Percentiles rank a stretch among this genome's conserved stretches.
These are phyloP conservation scores for Hypoxylon sp. DNA, from an alignment of 2,329 filamentous ascomycete genomes.

Conservation along the genomic window DNA sequence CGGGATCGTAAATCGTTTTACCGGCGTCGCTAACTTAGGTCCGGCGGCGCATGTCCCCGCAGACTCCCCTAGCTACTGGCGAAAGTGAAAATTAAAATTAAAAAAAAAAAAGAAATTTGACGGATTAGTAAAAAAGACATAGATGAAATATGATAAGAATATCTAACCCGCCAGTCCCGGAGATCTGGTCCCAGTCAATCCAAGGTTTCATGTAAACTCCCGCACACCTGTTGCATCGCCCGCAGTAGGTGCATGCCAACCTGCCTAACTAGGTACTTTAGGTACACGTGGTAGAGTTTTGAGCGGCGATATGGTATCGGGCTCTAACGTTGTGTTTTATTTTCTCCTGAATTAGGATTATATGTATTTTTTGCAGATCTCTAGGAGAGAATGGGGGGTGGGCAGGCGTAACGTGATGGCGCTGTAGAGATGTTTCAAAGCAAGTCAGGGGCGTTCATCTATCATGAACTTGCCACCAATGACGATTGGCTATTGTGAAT, in stretches of 20 bases:
- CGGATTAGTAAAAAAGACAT: slow-evolving; percentile 4
- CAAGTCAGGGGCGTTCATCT: background rate
- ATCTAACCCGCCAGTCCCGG: slow-evolving; percentile 21
- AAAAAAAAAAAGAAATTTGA: background rate
- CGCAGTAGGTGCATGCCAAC: slow-evolving; percentile 5
- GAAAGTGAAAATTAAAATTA: background rate
- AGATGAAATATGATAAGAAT: slow-evolving; percentile 1
- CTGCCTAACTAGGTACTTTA: background rate
- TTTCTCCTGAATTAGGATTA: background rate
- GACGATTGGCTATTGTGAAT: no score
- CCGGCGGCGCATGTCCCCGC: slow-evolving; percentile 38
- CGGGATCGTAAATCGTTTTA: slow-evolving; percentile 34
- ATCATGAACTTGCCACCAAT: background rate
- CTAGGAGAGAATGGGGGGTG: background rate
- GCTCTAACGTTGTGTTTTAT: no score
- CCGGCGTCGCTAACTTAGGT: slow-evolving; percentile 23
- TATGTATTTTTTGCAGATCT: slow-evolving; percentile 3
- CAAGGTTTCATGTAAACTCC: slow-evolving; percentile 16
- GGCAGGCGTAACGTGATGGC: background rate
- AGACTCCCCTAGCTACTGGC: slow-evolving; percentile 18
- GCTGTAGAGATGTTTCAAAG: background rate
- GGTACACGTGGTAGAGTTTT: slow-evolving; percentile 28
- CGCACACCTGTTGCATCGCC: slow-evolving; percentile 12
- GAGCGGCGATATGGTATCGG: background rate
- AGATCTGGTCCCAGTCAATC: slow-evolving; percentile 27